A percentile compares a stretch with the other conserved stretches of the same genome.
phyloP scores from a whole-genome alignment of 139 green algal species.

The Chlorella vulgaris region DNA sequence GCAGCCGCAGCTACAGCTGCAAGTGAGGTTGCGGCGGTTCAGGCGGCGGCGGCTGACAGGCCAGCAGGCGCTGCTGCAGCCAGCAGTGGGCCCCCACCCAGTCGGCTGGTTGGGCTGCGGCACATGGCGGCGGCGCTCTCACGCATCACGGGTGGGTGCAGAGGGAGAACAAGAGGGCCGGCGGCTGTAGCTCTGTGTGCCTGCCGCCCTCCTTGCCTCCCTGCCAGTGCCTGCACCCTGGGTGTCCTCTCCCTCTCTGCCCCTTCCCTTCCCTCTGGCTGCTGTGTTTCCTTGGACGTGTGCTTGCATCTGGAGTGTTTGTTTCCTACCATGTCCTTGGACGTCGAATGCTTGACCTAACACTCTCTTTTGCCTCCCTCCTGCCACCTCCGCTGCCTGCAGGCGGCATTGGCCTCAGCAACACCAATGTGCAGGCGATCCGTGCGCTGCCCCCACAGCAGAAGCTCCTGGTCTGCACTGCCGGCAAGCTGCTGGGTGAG shows the following conservation, averaged over 20 bases:
- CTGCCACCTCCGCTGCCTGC: not conserved
- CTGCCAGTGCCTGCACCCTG: not conserved
- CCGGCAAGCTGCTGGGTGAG: constrained; percentile 47
- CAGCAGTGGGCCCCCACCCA: not conserved
- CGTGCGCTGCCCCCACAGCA: constrained; percentile 53
- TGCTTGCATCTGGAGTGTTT: too few relatives aligned
- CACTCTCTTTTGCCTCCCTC: not conserved
- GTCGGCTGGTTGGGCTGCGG: constrained; percentile 36
- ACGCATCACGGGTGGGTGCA: constrained; percentile 20
- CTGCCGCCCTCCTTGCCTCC: not conserved
- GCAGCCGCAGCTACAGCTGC: constrained; percentile 15
- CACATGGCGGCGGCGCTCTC: constrained; percentile 48
- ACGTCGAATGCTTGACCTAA: too few relatives aligned
- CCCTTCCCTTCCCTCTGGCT: not conserved
- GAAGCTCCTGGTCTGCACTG: constrained; percentile 52
- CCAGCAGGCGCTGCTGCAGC: not conserved
- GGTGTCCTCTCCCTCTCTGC: not conserved
- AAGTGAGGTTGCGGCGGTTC: not conserved
- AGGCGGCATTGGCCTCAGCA: constrained; percentile 34
- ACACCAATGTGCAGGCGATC: constrained; percentile 38
- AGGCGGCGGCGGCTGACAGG: not conserved
- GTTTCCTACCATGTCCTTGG: too few relatives aligned
- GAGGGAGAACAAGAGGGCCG: not conserved
- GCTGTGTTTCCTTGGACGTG: too few relatives aligned
- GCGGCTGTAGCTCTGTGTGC: not conserved